Evolutionary conservation across 2,329 filamentous ascomycete genomes (phyloP), one percentile per base, ranked within the genome.

Genomic region (Microdochium trichocladiopsis): DNA sequence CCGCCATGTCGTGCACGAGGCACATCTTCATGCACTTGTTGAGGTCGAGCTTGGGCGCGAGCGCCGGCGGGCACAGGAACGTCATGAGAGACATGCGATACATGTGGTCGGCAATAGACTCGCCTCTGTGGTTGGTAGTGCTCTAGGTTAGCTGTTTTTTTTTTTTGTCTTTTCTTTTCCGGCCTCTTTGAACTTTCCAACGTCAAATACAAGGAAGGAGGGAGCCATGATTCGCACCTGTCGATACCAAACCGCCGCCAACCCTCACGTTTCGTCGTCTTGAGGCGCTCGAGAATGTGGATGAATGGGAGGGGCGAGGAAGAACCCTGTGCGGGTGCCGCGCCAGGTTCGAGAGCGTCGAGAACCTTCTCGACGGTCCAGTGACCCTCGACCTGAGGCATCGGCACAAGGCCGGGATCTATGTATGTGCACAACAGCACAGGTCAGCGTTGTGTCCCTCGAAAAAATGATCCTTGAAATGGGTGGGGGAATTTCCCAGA

Each of bases 61-160:
- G 81, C 1, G 86, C 72, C 0, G 88, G 78, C 2, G 94, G 93
- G 2, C 90, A 91, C 58, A 96, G 82, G 85, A 99, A 89, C 57
- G 90, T 91, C 69, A 99, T 90, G 60, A 99, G 82, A 49, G 92
- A 90, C 94, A 99, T 99, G 72, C 94, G 91, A 73, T 97, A 99
- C 94, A 99, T 99, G 78, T 99, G 94, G 73, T 99, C 94, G 51
- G 90, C 82, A 65, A 99, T 96, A 2, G 90, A 95, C 71, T 99
- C 94, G 67, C 90, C 88, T 53, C 79, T 84, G 56, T 5, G 21
- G 14, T 37, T 37, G 6, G 33, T 11, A 16, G 33, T 16, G 14
- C 33, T 4, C 6, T 16, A 37, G 14, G 33, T 37, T 37, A 37
- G 33, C 14, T 37, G 14, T 11, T 16, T 11, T 9, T 37, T 37